Evolutionary conservation across 495 filamentous ascomycete species (phyloP), one percentile per base, ranked within the genome.

Genomic region (Tuber indicum): DNA sequence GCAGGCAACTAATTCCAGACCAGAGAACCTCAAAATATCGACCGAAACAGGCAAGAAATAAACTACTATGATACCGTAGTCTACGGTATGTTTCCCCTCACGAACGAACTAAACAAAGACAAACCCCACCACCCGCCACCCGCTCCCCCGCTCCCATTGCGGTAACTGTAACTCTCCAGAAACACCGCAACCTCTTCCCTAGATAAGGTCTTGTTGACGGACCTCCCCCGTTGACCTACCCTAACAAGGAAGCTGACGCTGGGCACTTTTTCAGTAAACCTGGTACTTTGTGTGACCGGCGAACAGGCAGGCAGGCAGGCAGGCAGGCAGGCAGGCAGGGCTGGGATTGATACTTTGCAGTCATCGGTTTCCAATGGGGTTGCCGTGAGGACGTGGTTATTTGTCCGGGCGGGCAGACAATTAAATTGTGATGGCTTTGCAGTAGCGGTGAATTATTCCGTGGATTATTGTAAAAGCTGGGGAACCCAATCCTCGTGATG

Each of bases 121-220:
- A 3, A 3, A 36, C 58, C 52, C 58, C 58, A 66, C 58, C 58
- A 66, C 58, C 21, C 49, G 23, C 49, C 23, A 43, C 42, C 8
- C 47, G 23, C 52, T 66, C 58, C 26, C 58, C 32, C 58, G 32
- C 58, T 7, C 58, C 26, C 12, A 36, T 66, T 66, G 58, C 4
- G 26, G 52, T 62, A 62, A 62, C 52, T 32, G 52, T 32, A 62
- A 62, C 52, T 26, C 52, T 14, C n/a, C 52, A 26, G 52, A 66
- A 66, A 66, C 58, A 66, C 52, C 23, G 52, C 52, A 62, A 32
- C 58, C 58, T 36, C 58, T 66, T 66, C 14, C 52, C n/a, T 62
- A 12, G n/a, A 62, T 12, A 62, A 62, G 52, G 52, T 62, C 49
- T 12, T 3, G 9, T 9, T 26, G 10, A 58, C 49, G 23, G 49